A percentile compares a stretch with the other conserved stretches of the same genome.
phyloP scores from a whole-genome alignment of 805 yeast species.

The Saturnispora bothae region DNA sequence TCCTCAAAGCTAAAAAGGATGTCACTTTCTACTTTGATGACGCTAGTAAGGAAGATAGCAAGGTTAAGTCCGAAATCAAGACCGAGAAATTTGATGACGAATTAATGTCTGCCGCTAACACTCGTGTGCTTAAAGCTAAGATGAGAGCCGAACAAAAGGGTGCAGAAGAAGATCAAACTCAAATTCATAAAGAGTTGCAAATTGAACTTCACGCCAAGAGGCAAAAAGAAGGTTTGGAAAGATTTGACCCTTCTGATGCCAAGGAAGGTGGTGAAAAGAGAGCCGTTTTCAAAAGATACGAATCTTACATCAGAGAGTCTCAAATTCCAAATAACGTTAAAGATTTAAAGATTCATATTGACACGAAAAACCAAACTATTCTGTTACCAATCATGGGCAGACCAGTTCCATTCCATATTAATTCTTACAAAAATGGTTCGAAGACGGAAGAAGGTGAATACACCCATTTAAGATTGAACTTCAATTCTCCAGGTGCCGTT shows the following conservation, averaged over 20 bases:
- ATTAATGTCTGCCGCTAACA: slow-evolving; percentile 25
- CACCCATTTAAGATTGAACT: slow-evolving; percentile 81
- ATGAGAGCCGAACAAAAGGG: slow-evolving; percentile 65
- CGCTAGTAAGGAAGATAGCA: slow-evolving; percentile 19
- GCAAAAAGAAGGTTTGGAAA: slow-evolving; percentile 75
- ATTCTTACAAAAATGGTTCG: slow-evolving; percentile 87
- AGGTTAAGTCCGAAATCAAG: slow-evolving; percentile 7
- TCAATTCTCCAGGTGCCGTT: slow-evolving; percentile 73
- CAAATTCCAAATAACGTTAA: slow-evolving; percentile 80
- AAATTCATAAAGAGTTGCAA: slow-evolving; percentile 75
- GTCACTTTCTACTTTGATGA: slow-evolving; percentile 76
- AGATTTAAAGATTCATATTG: slow-evolving; percentile 81
- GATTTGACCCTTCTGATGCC: slow-evolving; percentile 74
- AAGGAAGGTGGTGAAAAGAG: slow-evolving; percentile 48
- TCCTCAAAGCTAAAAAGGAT: slow-evolving; percentile 61
- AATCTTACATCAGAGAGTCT: slow-evolving; percentile 85
- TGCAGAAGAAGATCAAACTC: slow-evolving; percentile 70
- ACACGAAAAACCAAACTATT: slow-evolving; percentile 77
- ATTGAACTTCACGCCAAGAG: slow-evolving; percentile 72
- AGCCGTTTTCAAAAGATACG: slow-evolving; percentile 82
- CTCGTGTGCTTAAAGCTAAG: slow-evolving; percentile 69
- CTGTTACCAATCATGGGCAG: slow-evolving; percentile 88
- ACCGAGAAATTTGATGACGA: slow-evolving; percentile 5
- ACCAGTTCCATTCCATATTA: slow-evolving; percentile 96
- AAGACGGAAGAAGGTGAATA: slow-evolving; percentile 94